Evolutionary conservation across 495 filamentous ascomycete species (phyloP), one percentile per base, ranked within the genome.

Genomic region (Penicillium goetzii): DNA sequence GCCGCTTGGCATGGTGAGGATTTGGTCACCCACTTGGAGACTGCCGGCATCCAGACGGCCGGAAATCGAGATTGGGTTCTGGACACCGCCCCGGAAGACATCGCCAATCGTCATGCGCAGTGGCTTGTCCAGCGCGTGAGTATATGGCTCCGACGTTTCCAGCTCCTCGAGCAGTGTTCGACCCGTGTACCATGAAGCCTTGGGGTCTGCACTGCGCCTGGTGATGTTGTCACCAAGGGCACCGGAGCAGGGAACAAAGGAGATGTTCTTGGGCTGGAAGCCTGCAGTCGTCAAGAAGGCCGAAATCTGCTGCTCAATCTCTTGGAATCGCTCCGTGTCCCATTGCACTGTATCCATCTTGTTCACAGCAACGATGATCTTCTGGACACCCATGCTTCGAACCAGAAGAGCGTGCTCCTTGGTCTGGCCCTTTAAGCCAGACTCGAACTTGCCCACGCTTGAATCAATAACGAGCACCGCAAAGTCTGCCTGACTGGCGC

Each of bases 381-480:
- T 86, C 53, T 91, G 88, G 0, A 98, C 91, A 0, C 95, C 95
- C 85, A 98, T 93, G 68, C 92, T 97, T 51, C 94, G 88, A 12
- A 95, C 87, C 23, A 99, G 83, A 15, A 97, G 78, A 8, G 93
- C 89, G 70, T 99, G 95, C 67, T 99, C 96, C 72, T 90, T 92
- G 0, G 95, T 99, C 73, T 99, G 95, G 2, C 95, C 95, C 67
- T 89, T 93, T 40, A 99, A 82, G 0, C 95, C 95, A 0, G 92
- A 90, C 72, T 99, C 95, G 64, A 97, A 97, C 26, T 91, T 92
- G 25, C 93, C 93, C 0, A 84, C 89, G 56, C 88, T 86, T 25
- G 95, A 88, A 73, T 99, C 95, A 56, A 99, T 90, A 36, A 99
- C 95, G 6, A 99, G 81, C 10, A 99, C 90, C 0, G 94, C 96